Evolutionary conservation across 2,329 filamentous ascomycete genomes (phyloP), one percentile per base, ranked within the genome.

Genomic region (Colletotrichum abscissum): DNA sequence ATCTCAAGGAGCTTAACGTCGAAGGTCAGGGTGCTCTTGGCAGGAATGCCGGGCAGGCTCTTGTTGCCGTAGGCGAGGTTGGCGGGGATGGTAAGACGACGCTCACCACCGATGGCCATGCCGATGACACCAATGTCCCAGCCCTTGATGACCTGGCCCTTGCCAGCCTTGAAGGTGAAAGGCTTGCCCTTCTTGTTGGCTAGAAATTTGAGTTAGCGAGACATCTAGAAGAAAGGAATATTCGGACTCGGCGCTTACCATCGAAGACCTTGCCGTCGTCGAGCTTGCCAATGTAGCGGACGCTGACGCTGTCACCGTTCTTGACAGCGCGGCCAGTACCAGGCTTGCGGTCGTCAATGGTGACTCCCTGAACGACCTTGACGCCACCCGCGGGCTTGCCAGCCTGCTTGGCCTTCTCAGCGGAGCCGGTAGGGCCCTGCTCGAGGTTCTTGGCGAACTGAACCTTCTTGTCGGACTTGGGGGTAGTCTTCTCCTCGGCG

Each of bases 161-260:
- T 91, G 78, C 97, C 97, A 74, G 97, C 92, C 89, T 96, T 97
- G 91, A 98, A 98, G 77, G 90, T 90, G 88, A 99, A 99, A 72
- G 97, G 96, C 88, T 97, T 95, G 80, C 97, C 97, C 88, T 97
- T 98, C 90, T 98, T 99, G 90, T 99, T 98, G 84, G 95, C 94
- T 95, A 79, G 56, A 76, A 4, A 26, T 46, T 57, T 24, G 35
- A 12, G 64, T 75, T 68, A 75, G 67, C 76, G 38, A 66, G 67
- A 52, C 60, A 42, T 22, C 19, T 5, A 70, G 26, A 24, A n/a
- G 33, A 12, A 35, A 38, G 33, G 3, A 28, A 12, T 54, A 24
- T 24, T 24, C 92, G 92, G 88, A 89, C 76, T 65, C 22, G 49
- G 58, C 46, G 90, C 92, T 88, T 86, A 95, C 93, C 90, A 85